Evolutionary conservation across 495 filamentous ascomycete genomes (phyloP), one percentile per base, ranked within the genome.

Genomic region (Penicillium daleae): DNA sequence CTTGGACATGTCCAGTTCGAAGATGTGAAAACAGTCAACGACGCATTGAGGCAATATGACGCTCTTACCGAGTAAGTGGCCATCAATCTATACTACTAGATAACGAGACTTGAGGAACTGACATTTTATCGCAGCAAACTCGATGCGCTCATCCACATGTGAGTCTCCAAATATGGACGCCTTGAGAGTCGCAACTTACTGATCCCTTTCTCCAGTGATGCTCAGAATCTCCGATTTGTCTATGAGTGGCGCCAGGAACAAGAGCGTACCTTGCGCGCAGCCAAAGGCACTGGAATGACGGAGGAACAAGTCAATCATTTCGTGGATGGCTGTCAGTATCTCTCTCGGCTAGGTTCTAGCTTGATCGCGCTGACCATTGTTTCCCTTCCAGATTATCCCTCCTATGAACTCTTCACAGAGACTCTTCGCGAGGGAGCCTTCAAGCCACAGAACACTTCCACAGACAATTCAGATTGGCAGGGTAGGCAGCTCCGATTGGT

Each of bases 191-290:
- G 10, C 32, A 48, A n/a, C 22, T 39, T 53, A 51, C 53, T 65
- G 32, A 66, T 13, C 31, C 19, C 4, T 21, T n/a, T 19, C n/a
- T 53, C 37, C 44, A 88, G 85, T 62, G 94, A 98, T 70, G 90
- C 94, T 12, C 83, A 90, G 70, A 78, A 96, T 60, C 82, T 81
- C 17, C 79, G 81, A 58, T 96, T 82, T 67, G 94, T 97, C 40
- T 98, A 97, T 71, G 86, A 85, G 61, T 97, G 94, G 94, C 87
- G 94, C 19, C 75, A 86, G 58, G 80, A 98, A 72, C 92, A 96
- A 72, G 94, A 98, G 74, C 81, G 79, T 26, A 81, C 80, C 55
- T 78, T 97, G 65, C 81, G 90, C 19, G 77, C 74, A 13, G 71
- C 80, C 48, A 91, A 82, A 69, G 89, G 89, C 26, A 80, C 74